Percentiles rank a stretch among this genome's conserved stretches.
These are phyloP conservation scores for Candida insectorum DNA, from an alignment of 805 yeast species.

Conservation along the genomic window DNA sequence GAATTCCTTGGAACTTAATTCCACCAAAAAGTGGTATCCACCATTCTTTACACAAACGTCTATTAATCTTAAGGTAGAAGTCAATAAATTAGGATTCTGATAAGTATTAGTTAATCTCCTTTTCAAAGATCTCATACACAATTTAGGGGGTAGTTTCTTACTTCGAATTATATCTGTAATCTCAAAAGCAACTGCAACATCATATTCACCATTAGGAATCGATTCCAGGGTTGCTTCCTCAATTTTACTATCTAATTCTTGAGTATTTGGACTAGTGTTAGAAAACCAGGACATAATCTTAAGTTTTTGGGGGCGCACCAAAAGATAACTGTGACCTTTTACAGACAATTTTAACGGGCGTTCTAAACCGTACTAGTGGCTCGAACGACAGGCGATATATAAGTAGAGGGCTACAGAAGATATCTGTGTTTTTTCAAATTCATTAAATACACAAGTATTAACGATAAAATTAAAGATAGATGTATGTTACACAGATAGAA, in stretches of 20 bases:
- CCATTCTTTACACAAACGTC: constrained; percentile 93
- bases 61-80: constrained; percentile 68
- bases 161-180: constrained; percentile 84
- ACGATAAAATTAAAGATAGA: no score
- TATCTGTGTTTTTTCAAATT: no score
- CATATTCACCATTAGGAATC: constrained; percentile 90
- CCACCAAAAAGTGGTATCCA: constrained; percentile 78
- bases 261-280: constrained; percentile 26
- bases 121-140: constrained; percentile 82
- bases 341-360: no score
- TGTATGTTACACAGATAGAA: no score
- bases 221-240: constrained; percentile 80
- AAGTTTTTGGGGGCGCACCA: no score
- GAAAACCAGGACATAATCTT: constrained; percentile 64
- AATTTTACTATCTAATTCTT: constrained; percentile 58
- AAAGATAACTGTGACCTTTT: no score
- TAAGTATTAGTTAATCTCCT: constrained; percentile 57
- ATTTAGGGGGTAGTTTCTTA: constrained; percentile 72
- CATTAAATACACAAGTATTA: no score
- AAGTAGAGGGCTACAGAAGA: no score
- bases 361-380: no score
- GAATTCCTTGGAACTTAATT: constrained; percentile 80
- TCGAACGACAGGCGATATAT: no score
- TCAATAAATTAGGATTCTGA: constrained; percentile 76
- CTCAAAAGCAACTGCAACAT: constrained; percentile 68